Percentiles rank a stretch among this genome's conserved stretches.
phyloP scores from a whole-genome alignment of 805 yeast species.

The Wickerhamomyces chambardii region DNA sequence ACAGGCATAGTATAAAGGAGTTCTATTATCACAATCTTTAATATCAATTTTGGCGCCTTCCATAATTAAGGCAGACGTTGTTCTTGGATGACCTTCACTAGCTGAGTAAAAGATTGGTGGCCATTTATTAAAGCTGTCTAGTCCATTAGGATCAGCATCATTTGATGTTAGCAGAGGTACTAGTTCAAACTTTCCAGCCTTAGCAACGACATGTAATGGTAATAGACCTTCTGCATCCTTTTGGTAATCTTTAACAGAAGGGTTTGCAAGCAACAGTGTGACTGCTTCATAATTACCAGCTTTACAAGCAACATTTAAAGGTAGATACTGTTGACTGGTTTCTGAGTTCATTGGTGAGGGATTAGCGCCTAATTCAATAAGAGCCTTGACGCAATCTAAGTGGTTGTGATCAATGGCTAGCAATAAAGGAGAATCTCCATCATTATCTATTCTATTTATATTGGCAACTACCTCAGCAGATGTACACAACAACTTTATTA shows the following conservation, averaged over 20 bases:
- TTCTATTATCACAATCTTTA: conserved; percentile 70
- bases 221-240: conserved; percentile 82
- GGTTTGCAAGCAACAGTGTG: conserved; percentile 27
- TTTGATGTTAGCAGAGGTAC: conserved; percentile 60
- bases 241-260: conserved; percentile 27
- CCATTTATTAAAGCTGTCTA: conserved; percentile 88
- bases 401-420: conserved; percentile 69
- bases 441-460: conserved; percentile 47
- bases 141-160: conserved; percentile 68
- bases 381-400: conserved; percentile 39
- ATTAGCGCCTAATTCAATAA: conserved; percentile 38
- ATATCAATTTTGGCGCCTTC: conserved; percentile 63
- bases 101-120: conserved; percentile 90
- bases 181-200: conserved; percentile 67
- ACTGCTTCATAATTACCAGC: conserved; percentile 70
- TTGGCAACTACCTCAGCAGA: conserved; percentile 14
- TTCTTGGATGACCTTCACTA: conserved; percentile 66
- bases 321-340: conserved; percentile 54
- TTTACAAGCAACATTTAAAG: conserved; percentile 83
- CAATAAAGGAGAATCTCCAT: conserved; percentile 74
- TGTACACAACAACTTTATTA: conserved; percentile 28
- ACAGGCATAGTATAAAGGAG: conserved; percentile 82
- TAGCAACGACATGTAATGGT: conserved; percentile 83
- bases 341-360: conserved; percentile 39
- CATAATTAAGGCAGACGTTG: conserved; percentile 62